Base-by-base conservation (phyloP, 352 stramenopile genomes). In the Sclerospora graminicola region DNA sequence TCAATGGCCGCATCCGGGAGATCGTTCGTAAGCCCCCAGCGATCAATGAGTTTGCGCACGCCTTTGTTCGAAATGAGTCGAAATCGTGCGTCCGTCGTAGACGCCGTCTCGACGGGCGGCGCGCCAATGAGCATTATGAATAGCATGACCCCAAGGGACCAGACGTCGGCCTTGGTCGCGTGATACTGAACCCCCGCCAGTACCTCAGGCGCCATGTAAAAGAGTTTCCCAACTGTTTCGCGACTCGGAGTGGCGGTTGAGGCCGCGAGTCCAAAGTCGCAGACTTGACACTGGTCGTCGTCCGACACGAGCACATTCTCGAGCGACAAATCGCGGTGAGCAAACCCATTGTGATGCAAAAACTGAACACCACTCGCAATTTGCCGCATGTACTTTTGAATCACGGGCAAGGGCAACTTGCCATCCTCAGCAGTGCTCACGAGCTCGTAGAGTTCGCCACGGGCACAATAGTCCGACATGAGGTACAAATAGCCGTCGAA, bases 171-270 rank as follows among this genome's bases (percentile, higher is more conserved):
- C 49, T 82, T 84, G n/a, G 65, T 72, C 9, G 80, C 69, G 58
- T 84, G 64, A 51, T 89, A 91, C 27, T 56, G 56, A 16, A 60
- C 45, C 15, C 68, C 69, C 0, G 66, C 70, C n/a, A 87, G 62
- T 18, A 89, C 75, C 52, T 91, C 80, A 1, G 80, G 80, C 1
- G 76, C 77, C 74, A 91, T 91, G 63, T 91, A 91, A 47, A 86
- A 88, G 20, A 84, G 66, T 57, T 92, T 92, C 31, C 81, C 81
- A 28, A 89, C 81, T 4, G 74, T 79, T 54, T 84, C 66, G 34
- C 59, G 62, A 20, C 46, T 63, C 8, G 41, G 41, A 18, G 66
- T 57, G 26, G 60, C 63, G 5, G 71, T 77, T 7, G 64, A 62
- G 5, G 70, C 68, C 2, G 72, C 76, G 9, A 91, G 63, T 0